Base-by-base conservation (phyloP, 2,329 filamentous ascomycete species). In the Aureobasidium sp. region DNA sequence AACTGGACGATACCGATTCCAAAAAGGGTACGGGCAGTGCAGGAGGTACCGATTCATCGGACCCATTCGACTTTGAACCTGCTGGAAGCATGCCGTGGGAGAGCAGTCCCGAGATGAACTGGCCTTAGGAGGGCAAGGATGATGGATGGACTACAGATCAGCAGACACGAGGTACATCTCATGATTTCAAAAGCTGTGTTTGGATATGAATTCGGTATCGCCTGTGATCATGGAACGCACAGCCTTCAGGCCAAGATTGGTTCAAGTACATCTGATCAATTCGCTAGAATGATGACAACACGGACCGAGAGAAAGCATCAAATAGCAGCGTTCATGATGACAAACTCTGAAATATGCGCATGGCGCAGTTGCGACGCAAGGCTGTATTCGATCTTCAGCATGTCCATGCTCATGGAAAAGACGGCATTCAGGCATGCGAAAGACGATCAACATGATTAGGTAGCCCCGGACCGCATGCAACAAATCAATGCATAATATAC, bases 1-100 rank as follows among this genome's bases (percentile, higher is more conserved):
- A 68, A n/a, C 61, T 73, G 17, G 65, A 67, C 23, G 70, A 70
- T 48, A 29, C 56, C 5, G 61, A 58, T 17, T 59, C 44, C 62
- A 67, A 44, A 62, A 62, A n/a, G 23, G 65, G 17, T 62, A 64
- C 8, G 65, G 67, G 36, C 65, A 68, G 27, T 44, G 47, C 51
- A 65, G 62, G 60, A 32, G 67, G 62, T 17, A 67, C 66, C 3
- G 68, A 67, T 41, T 61, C 42, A 7, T 58, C 65, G 36, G 64
- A 66, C 39, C 42, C 56, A 36, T 61, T 66, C 15, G 65, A 66
- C 26, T 51, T 50, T 51, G 57, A 60, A 13, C 23, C 53, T 34
- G 41, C 47, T n/a, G 61, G 27, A 7, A 17, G 23, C 6, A 47
- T 62, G 50, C 61, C 34, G 6, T 62, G 51, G 50, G 62, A 63